Base-by-base conservation (phyloP, 495 filamentous ascomycete genomes). In the Aspergillus indologenus region DNA sequence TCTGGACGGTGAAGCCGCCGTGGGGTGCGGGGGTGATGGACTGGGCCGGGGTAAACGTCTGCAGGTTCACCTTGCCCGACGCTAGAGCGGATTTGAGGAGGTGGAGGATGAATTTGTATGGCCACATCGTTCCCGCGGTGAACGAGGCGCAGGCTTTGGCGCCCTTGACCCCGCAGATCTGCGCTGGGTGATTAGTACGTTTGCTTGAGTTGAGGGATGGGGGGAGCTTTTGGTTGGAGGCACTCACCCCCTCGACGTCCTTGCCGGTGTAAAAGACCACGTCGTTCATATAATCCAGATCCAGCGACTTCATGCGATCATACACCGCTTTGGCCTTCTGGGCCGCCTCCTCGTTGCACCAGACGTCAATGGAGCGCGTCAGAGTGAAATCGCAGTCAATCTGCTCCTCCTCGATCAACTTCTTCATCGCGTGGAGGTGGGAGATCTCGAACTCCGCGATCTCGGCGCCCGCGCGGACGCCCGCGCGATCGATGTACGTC, bases 91-190 rank as follows among this genome's bases (percentile, higher is more conserved):
- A 50, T 60, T 80, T 79, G 52, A 90, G 62, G 12, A 91, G 66
- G 5, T 86, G 84, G 21, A 83, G 69, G 6, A 79, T 75, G 58
- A 92, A 85, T 59, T 79, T 81, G 68, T 90, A 90, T 5, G 85
- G 79, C 63, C 80, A 84, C 43, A 91, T 46, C 51, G 83, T 87
- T 0, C 85, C 87, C 1, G 86, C 86, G 8, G 71, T 71, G 19
- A 66, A 72, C 15, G 61, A 65, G 15, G 67, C 66, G 46, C 65
- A 72, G 18, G 66, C 69, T 54, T 65, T 67, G 21, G 69, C 71
- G 3, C 68, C 68, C 26, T 74, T 72, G 49, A 74, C 65, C 15
- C 70, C 70, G 61, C 65, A 65, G 61, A 69, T 64, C 47, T 50
- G 22, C 8, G 11, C 21, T 9, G 5, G 5, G 34, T 40, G 47